Base-by-base conservation (phyloP, 441 rosid species). In the Mallotus japonicus region DNA sequence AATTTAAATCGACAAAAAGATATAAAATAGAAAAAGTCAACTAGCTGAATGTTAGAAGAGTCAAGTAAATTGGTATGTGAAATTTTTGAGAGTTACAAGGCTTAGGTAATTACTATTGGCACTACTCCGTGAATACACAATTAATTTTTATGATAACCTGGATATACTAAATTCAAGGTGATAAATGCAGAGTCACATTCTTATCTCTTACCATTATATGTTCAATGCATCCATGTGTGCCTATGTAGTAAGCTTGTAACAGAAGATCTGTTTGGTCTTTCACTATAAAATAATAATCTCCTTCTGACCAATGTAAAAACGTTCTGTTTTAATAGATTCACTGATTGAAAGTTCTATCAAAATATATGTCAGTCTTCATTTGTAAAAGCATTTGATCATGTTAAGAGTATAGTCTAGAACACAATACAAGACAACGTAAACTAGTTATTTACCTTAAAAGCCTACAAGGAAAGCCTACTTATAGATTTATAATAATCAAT, bases 21-120 rank as follows among this genome's bases (percentile, higher is more conserved):
- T 0, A 13, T 4, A 68, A 20, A 20, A 4, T 17, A 4, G 5
- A 56, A 56, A 63, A 56, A 14, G 17, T 55, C 44, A 62, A 28
- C 53, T 24, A 69, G 17, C 34, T n/a, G n/a, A 34, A 69, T 44
- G 22, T 56, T 61, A 32, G 22, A 63, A 69, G 57, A 62, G 11
- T 22, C 6, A 3, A 55, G 14, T 28, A 55, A 62, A 46, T 6
- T 65, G 32, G 57, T 4, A 17, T 0, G 16, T 42, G 37, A 72
- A 40, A 8, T 34, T 50, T 37, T 28, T 7, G 12, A n/a, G 37
- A 10, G 12, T 12, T 37, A 37, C 32, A 32, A n/a, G 34, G 37
- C 11, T 17, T n/a, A 8, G 40, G 40, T 16, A 69, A 69, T 6
- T 16, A 9, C 32, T 32, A 32, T 40, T 53, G 8, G 24, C 44